Conservation (phyloP, 2,329 filamentous ascomycete species). For the Chaetomiaceae sp. region DNA sequence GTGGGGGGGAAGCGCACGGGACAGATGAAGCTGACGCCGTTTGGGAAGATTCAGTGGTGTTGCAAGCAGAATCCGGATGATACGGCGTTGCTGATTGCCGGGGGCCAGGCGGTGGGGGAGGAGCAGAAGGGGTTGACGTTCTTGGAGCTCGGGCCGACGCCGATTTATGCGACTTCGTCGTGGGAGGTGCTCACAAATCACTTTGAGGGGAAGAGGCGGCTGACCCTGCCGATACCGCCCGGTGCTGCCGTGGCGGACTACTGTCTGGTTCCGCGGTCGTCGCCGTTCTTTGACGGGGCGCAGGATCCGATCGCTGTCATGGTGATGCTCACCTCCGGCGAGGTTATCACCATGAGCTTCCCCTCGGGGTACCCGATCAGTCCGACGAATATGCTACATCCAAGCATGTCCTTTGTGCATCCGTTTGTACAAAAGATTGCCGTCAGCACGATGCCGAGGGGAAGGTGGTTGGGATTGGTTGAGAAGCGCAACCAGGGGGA, state of each 20-base stretch:
- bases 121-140: slow-evolving; percentile 77
- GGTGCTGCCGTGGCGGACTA: slow-evolving; percentile 76
- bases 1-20: slow-evolving; percentile 49
- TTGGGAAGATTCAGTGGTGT: slow-evolving; percentile 82
- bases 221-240: slow-evolving; percentile 68
- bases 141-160: slow-evolving; percentile 82
- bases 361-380: slow-evolving; percentile 87
- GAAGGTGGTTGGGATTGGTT: slow-evolving; percentile 84
- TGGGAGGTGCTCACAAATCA: slow-evolving; percentile 80
- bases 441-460: slow-evolving; percentile 70
- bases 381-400: slow-evolving; percentile 87
- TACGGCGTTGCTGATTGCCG: slow-evolving; percentile 80
- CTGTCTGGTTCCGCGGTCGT: slow-evolving; percentile 73
- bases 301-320: slow-evolving; percentile 89
- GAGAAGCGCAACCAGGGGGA: slow-evolving; percentile 79
- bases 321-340: slow-evolving; percentile 75
- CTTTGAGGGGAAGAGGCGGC: slow-evolving; percentile 70
- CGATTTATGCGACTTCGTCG: slow-evolving; percentile 83
- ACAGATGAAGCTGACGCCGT: slow-evolving; percentile 64
- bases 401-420: slow-evolving; percentile 82
- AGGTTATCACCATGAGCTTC: slow-evolving; percentile 85
- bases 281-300: slow-evolving; percentile 80
- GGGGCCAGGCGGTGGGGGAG: slow-evolving; percentile 66
- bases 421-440: slow-evolving; percentile 75
- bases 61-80: slow-evolving; percentile 92